Evolutionary conservation across 495 filamentous ascomycete species (phyloP).

Genomic region (Aspergillus mulundensis): DNA sequence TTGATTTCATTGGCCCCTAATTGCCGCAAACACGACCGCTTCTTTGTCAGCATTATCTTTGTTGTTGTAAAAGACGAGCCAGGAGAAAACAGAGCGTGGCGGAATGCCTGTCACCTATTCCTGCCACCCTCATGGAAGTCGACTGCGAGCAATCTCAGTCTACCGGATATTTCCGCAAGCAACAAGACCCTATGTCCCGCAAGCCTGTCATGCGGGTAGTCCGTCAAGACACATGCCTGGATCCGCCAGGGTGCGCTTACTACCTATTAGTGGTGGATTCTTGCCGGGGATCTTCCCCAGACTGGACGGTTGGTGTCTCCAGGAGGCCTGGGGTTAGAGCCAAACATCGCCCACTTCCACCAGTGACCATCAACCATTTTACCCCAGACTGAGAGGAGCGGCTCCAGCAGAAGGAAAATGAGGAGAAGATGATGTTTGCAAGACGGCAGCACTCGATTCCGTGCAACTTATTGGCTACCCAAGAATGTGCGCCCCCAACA

Average conservation of each 20-base stretch:
- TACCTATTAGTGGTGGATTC: conserved; percentile 11
- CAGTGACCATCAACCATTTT: neutral
- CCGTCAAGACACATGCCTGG: neutral
- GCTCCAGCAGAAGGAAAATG: neutral
- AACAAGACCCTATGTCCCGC: conserved; percentile 4
- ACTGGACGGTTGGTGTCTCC: neutral
- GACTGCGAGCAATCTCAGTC: neutral
- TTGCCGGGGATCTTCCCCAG: conserved; percentile 12
- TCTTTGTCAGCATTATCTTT: neutral
- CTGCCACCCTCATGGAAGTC: neutral
- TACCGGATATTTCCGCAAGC: neutral
- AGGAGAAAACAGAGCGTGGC: neutral
- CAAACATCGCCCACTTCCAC: conserved; percentile 2
- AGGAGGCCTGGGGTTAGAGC: neutral
- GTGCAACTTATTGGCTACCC: neutral
- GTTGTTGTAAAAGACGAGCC: neutral
- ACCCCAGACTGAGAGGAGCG: neutral
- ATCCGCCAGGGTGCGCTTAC: neutral
- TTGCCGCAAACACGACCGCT: neutral
- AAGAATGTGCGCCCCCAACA: neutral
- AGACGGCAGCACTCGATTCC: neutral
- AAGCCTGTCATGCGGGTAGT: neutral
- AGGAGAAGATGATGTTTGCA: conserved; percentile 2
- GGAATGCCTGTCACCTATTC: neutral
- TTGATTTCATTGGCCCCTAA: neutral